Evolutionary conservation across 2,329 filamentous ascomycete genomes (phyloP).

Genomic region (Botrytis fabae): DNA sequence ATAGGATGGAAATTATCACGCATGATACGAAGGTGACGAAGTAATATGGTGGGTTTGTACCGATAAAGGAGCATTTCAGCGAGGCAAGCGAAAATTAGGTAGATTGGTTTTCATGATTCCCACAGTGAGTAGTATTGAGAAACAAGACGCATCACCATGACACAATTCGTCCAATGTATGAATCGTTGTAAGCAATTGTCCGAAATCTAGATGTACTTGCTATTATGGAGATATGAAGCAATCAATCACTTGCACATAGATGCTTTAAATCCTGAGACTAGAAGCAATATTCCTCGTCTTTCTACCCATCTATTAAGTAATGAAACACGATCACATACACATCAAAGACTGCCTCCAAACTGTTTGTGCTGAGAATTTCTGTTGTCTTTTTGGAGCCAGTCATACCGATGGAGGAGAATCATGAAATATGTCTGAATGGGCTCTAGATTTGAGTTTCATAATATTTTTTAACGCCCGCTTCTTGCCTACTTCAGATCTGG

Average conservation of each 20-base stretch:
- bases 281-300: not conserved
- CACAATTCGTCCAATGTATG: not conserved
- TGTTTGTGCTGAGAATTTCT: not conserved
- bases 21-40: slow-evolving; percentile 17
- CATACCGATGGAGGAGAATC: not conserved
- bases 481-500: not conserved
- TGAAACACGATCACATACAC: not conserved
- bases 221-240: not conserved
- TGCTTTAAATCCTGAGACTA: not conserved
- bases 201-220: not conserved
- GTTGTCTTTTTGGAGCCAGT: not conserved
- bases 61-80: slow-evolving; percentile 22
- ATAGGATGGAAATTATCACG: slow-evolving; percentile 28
- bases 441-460: not conserved
- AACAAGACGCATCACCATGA: slow-evolving; percentile 11
- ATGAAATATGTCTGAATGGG: not conserved
- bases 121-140: slow-evolving; percentile 21
- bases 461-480: not conserved
- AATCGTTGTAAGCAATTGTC: not conserved
- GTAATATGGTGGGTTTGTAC: slow-evolving; percentile 18
- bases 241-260: slow-evolving; percentile 11
- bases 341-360: not conserved
- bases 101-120: slow-evolving; percentile 23
- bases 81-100: slow-evolving; percentile 22
- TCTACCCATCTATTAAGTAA: not conserved